Percentiles rank a stretch among this genome's conserved stretches.
phyloP scores from a whole-genome alignment of 495 filamentous ascomycete genomes.

The Penicillium desertorum region DNA sequence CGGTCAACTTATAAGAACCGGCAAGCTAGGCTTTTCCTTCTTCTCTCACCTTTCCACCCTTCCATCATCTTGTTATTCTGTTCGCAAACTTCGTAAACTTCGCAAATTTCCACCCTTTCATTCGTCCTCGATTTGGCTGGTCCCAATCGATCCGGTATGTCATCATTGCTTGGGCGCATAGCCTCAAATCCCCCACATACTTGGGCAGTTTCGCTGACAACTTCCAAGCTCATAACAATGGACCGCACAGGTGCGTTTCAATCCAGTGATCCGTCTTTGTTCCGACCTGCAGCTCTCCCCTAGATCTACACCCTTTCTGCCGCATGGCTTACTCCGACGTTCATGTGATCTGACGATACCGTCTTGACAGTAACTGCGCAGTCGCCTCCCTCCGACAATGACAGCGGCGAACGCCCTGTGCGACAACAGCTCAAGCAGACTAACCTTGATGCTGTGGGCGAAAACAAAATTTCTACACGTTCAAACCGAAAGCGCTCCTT shows the following conservation, averaged over 20 bases:
- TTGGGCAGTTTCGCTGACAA: conserved; percentile 3
- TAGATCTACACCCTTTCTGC: background rate
- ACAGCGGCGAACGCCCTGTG: conserved; percentile 55
- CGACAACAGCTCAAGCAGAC: conserved; percentile 63
- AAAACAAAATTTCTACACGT: conserved; percentile 17
- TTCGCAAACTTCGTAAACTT: conserved; percentile 2
- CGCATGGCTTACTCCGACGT: background rate
- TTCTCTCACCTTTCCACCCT: background rate
- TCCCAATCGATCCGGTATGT: conserved; percentile 18
- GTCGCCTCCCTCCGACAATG: conserved; percentile 46
- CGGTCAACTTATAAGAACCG: conserved; percentile 9
- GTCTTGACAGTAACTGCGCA: conserved; percentile 25
- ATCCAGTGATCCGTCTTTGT: background rate
- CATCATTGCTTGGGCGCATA: conserved; percentile 8
- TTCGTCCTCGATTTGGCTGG: conserved; percentile 14
- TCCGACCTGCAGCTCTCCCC: background rate
- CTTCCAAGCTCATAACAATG: conserved; percentile 2
- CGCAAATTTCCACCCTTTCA: background rate
- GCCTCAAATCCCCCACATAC: background rate
- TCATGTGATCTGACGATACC: conserved; percentile 14
- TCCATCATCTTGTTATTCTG: background rate
- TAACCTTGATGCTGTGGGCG: conserved; percentile 45
- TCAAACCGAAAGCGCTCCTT: conserved; percentile 56
- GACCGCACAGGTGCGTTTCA: background rate
- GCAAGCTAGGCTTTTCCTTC: background rate